Evolutionary conservation across 352 stramenopile species (phyloP).

Genomic region (Phytophthora hybrid): DNA sequence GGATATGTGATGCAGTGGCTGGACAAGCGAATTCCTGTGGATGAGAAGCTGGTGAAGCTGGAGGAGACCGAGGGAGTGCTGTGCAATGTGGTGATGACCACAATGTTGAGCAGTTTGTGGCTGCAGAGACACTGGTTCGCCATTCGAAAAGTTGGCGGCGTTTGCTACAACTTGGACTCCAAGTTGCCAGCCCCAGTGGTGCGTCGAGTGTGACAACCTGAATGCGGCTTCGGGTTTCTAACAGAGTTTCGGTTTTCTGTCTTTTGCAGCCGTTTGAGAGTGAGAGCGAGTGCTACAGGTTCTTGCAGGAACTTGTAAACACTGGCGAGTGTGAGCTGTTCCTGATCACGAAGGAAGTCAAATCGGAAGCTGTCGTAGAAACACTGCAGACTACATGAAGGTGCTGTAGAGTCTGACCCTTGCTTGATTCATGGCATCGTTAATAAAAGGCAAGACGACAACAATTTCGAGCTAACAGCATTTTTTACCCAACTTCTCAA

Average conservation of each 20-base stretch:
- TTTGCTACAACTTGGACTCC: slow-evolving; percentile 85
- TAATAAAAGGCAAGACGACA: not conserved
- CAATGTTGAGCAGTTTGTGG: slow-evolving; percentile 58
- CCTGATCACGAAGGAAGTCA: slow-evolving; percentile 38
- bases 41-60: slow-evolving; percentile 52
- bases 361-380: not conserved
- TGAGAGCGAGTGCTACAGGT: slow-evolving; percentile 56
- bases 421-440: not conserved
- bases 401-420: not conserved
- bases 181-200: slow-evolving; percentile 68
- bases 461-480: not conserved
- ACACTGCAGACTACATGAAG: slow-evolving; percentile 1
- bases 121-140: slow-evolving; percentile 85
- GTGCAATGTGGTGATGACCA: slow-evolving; percentile 71
- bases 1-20: slow-evolving; percentile 75
- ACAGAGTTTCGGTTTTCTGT: slow-evolving; percentile 10
- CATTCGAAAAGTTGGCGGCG: slow-evolving; percentile 64
- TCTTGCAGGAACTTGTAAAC: slow-evolving; percentile 72
- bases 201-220: not conserved
- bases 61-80: slow-evolving; percentile 61
- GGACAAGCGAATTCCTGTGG: slow-evolving; percentile 66
- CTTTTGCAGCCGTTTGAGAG: slow-evolving; percentile 51
- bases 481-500: not conserved
- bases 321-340: slow-evolving; percentile 84
- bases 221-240: not conserved